Base-by-base conservation (phyloP, 1,139 yeast genomes). In the Nakaseomyces nivariensis region DNA sequence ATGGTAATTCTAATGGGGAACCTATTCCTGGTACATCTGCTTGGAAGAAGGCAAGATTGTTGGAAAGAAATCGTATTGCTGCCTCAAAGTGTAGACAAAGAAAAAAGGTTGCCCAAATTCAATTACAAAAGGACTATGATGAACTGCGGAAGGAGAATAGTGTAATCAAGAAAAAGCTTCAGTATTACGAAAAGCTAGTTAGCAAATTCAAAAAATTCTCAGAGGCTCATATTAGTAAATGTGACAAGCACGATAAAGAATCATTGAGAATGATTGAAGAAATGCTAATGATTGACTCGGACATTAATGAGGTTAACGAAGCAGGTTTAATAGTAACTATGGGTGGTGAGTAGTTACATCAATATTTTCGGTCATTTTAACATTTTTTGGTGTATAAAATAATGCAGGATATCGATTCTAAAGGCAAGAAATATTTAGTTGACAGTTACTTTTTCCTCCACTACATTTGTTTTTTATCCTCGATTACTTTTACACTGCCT, bases 21-120 rank as follows among this genome's bases (percentile, higher is more conserved):
- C 85, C 87, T 1, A 77, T 81, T 22, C 89, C 89, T 0, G 92
- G 92, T 1, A 83, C 92, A 0, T 78, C 85, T 0, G 88, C 87
- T 0, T 85, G 88, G 89, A 83, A 83, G 59, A 77, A 81, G 56
- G 87, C 83, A 49, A 69, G 88, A 51, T 66, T 83, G 24, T 67
- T 83, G 52, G 90, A 82, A 61, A 68, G 90, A 58, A 83, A 83
- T 59, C 69, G 88, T 56, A 72, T 83, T 22, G 92, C 92, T 0
- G 90, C 90, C 0, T 79, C 85, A 10, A 83, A 82, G 60, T 84
- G 92, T 70, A 72, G 92, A 58, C 87, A 82, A 61, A 71, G 90
- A 43, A 84, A 83, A 68, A 84, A 83, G 57, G 78, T 81, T 49
- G 83, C 86, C 0, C 90, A 83, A 60, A 72, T 76, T 53, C 81